Evolutionary conservation across 1,139 yeast species (phyloP), one percentile per base, ranked within the genome.

Genomic region (Candida sanyaensis): DNA sequence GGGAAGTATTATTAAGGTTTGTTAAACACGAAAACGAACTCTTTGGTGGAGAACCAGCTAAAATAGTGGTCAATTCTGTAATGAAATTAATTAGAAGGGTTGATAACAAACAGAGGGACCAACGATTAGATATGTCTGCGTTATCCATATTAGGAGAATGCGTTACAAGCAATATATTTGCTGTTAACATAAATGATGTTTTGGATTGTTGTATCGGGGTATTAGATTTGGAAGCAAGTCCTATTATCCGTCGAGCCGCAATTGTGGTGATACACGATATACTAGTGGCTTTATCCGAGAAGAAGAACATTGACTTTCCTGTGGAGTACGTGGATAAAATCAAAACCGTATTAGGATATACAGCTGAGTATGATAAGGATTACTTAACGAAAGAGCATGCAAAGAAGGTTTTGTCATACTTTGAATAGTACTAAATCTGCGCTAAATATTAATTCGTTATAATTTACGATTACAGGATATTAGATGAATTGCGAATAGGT

Each of bases 201-300:
- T 64, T 89, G 41, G 97, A 90, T 60, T 84, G 95, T 59, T 83
- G 88, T 0, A 62, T 88, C 39, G 96, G 96, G 3, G 78, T 92
- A 1, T 64, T 93, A 42, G 83, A 63, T 58, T 80, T 73, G 77
- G 96, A 74, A 65, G 73, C 55, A 47, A 65, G 48, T 1, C 56
- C 60, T 28, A 68, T 85, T 0, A 77, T 92, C 79, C 75, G 96
- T 53, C 72, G 97, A 42, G 75, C 96, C 0, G 91, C 96, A 0
- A 77, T 89, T 3, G 86, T 84, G 11, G 65, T 90, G 32, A 67
- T 89, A 2, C 80, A 82, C 51, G 95, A 89, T 57, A 66, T 89
- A 52, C 64, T 88, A 2, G 56, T 65, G 45, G 84, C 77, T 37
- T 72, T 77, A 3, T 66, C 77, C 1, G 55, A 62, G 24, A 63